Evolutionary conservation across 495 filamentous ascomycete species (phyloP), one percentile per base, ranked within the genome.

Genomic region (Talaromyces liani): DNA sequence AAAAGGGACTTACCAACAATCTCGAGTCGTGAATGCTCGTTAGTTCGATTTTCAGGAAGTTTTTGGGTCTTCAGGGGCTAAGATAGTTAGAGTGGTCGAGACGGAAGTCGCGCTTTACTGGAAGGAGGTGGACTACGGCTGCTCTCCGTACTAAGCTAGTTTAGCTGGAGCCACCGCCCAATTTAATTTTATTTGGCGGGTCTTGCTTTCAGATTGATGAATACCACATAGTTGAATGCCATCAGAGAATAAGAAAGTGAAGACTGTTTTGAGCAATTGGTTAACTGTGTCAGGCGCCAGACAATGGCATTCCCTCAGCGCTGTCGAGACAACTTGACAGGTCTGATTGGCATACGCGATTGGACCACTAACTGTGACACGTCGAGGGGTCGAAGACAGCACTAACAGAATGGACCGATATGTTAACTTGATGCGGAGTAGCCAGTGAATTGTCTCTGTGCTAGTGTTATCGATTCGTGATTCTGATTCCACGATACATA

Each of bases 1-100:
- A 56, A 54, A 56, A 22, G 27, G 53, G 53, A 25, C n/a, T 56
- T 31, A 20, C 45, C n/a, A 18, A 49, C 53, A 29, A 6, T 14
- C 5, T 27, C 1, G 6, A 6, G 27, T 56, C 22, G 53, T 56
- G 53, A 56, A 4, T 29, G 22, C 22, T 55, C 25, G 49, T 22
- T 20, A 54, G 18, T 7, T 54, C 49, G 4, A 6, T 24, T 22
- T 10, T 10, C 24, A 56, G n/a, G 53, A 27, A 31, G 51, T 55
- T 25, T 56, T 31, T 27, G 53, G 53, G 53, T 24, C 22, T 56
- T 56, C 53, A 56, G 53, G 53, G 53, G 53, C 53, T 56, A 56
- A 56, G 22, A 56, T 9, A 51, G 6, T 18, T 20, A 53, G 47
- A 53, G 47, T 20, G 2, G 22, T 56, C 22, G 22, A 56, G 22